Percentiles rank a stretch among this genome's conserved stretches.
Conservation (phyloP, 2,329 filamentous ascomycete species). For the Truncatella angustata region DNA sequence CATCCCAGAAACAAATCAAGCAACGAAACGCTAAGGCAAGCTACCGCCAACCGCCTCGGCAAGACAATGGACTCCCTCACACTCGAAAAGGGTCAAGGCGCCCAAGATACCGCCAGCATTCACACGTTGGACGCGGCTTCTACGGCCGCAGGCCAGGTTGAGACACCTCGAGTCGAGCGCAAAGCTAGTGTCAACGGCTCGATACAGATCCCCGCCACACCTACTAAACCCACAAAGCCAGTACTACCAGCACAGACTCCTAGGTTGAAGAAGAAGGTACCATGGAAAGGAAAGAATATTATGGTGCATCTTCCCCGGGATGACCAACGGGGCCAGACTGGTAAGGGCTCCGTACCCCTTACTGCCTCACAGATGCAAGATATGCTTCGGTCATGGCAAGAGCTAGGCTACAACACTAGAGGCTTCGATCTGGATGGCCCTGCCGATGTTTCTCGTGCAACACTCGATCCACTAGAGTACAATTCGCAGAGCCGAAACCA, state of each 20-base stretch:
- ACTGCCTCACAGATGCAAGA: conserved; percentile 52
- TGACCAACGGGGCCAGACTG: conserved; percentile 60
- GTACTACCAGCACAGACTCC: conserved; percentile 44
- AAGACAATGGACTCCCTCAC: conserved; percentile 25
- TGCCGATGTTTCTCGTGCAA: conserved; percentile 10
- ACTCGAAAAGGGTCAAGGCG: conserved; percentile 15
- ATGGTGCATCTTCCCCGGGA: conserved; percentile 68
- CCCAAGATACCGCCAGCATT: conserved; percentile 26
- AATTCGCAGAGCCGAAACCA: conserved; percentile 64
- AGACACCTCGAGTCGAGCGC: conserved; percentile 31
- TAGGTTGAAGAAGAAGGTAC: conserved; percentile 67
- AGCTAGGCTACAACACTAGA: conserved; percentile 65
- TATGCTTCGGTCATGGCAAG: conserved; percentile 65
- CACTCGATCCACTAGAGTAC: conserved; percentile 29
- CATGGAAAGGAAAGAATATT: conserved; percentile 74
- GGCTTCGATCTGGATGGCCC: conserved; percentile 67
- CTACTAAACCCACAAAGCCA: conserved; percentile 31
- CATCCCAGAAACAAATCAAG: conserved; percentile 50
- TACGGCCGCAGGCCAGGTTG: conserved; percentile 24
- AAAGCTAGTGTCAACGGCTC: conserved; percentile 27
- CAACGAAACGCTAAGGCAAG: conserved; percentile 53
- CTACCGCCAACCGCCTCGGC: conserved; percentile 23
- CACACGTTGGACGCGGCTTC: conserved; percentile 25
- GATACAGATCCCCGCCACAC: conserved; percentile 21
- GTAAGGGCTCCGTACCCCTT: conserved; percentile 53